A percentile compares a stretch with the other conserved stretches of the same genome.
Evolutionary conservation across 371 early-diverging fungal species (phyloP).

Genomic region (Lichtheimia corymbifera): DNA sequence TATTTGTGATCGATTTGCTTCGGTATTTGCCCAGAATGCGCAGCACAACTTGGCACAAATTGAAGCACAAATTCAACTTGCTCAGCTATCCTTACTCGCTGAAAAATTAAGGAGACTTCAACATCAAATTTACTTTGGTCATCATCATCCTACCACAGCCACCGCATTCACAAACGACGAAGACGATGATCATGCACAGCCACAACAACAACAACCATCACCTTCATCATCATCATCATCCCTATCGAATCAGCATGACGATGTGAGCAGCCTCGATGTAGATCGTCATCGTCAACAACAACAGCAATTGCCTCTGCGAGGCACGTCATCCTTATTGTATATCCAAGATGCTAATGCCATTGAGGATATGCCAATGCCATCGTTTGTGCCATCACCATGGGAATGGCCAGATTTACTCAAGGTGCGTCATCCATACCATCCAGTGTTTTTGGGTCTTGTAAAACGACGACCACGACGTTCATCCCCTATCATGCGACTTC

Average conservation of each 20-base stretch:
- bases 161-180: neutral
- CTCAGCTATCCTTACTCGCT: constrained; percentile 12
- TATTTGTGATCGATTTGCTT: constrained; percentile 22
- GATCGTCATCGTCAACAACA: neutral
- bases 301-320: constrained; percentile 9
- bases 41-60: constrained; percentile 25
- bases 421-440: constrained; percentile 22
- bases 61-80: constrained; percentile 17
- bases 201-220: neutral
- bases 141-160: neutral
- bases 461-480: constrained; percentile 7
- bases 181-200: constrained; percentile 1
- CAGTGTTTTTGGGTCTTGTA: constrained; percentile 25
- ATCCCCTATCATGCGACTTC: neutral
- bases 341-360: constrained; percentile 13
- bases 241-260: neutral
- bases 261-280: neutral
- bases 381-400: constrained; percentile 30
- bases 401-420: constrained; percentile 31
- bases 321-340: constrained; percentile 17
- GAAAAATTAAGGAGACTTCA: constrained; percentile 14
- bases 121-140: constrained; percentile 12
- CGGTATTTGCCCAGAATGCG: constrained; percentile 27
- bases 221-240: neutral
- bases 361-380: constrained; percentile 22